Conservation (phyloP, 805 yeast genomes). For the Metschnikowia continentalis region DNA sequence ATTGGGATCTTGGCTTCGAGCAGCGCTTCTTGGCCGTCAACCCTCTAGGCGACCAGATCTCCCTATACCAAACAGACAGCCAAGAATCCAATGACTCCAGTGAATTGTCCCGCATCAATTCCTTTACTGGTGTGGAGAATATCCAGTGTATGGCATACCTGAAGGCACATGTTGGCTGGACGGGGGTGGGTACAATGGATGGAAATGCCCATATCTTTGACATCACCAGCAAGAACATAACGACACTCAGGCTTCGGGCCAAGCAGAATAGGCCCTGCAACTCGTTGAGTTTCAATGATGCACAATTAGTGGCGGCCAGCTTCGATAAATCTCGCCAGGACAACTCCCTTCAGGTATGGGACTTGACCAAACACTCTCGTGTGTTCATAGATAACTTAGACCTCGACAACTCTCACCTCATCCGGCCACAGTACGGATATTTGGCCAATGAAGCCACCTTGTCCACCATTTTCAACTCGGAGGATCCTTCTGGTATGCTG, state of each 20-base stretch:
- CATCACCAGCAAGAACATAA: conserved; percentile 37
- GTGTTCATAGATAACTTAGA: conserved; percentile 14
- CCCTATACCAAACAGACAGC: conserved; percentile 43
- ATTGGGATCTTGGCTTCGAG: conserved; percentile 55
- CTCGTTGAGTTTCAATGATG: conserved; percentile 61
- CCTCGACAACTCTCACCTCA: conserved; percentile 46
- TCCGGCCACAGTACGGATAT: conserved; percentile 52
- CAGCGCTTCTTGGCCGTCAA: conserved; percentile 65
- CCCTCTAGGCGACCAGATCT: conserved; percentile 77
- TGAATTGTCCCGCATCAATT: conserved; percentile 48
- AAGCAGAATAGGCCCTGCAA: conserved; percentile 74
- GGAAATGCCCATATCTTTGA: conserved; percentile 66
- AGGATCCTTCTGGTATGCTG: conserved; percentile 17
- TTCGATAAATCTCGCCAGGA: conserved; percentile 76
- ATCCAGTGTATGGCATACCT: conserved; percentile 69
- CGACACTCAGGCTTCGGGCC: conserved; percentile 47
- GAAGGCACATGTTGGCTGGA: conserved; percentile 48
- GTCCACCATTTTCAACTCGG: conserved; percentile 54
- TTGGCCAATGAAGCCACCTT: conserved; percentile 72
- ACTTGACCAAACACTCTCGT: conserved; percentile 56
- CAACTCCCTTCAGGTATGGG: conserved; percentile 76
- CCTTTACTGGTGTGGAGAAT: conserved; percentile 60
- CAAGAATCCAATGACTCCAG: conserved; percentile 46
- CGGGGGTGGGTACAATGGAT: conserved; percentile 70
- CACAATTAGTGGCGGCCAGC: conserved; percentile 69